Evolutionary conservation across 176 grass and related monocot genomes (phyloP), one percentile per base, ranked within the genome.

Genomic region (Oryza glumipatula): DNA sequence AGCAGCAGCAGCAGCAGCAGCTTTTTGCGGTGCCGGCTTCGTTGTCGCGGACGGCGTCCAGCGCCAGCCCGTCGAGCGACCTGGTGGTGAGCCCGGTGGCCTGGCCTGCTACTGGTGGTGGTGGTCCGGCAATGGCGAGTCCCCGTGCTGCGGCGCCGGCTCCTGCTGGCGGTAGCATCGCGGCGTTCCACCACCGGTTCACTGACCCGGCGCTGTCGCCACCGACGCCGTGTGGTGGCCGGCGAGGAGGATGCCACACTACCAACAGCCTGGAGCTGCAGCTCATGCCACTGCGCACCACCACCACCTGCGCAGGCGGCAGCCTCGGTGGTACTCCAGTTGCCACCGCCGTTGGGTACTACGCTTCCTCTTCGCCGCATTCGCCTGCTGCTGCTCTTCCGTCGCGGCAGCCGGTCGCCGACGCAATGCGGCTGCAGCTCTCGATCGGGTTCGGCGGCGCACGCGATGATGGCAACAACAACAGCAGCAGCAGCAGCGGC

Each of bases 211-310:
- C 26, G 3, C 45, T 51, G 14, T 74, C 81, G 13, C 82, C 86
- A 17, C 76, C 43, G 15, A 12, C 33, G 32, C 76, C 79, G 11
- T 47, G 41, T 23, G 76, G 48, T 23, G 76, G 74, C 32, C 71
- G n/a, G 14, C 36, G 39, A n/a, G 66, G 41, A 24, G 41, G 49
- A 14, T 21, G 33, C 35, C 78, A 36, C 35, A 36, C 33, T 4
- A 35, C 35, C 35, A 5, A 89, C 24, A 89, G 78, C 73, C 74
- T 93, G 12, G 93, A 95, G 84, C 85, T 98, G 32, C 93, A 93
- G 80, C 87, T 98, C 44, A 90, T 98, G 48, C 93, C 95, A 7
- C 84, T 82, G 64, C 86, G 84, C 12, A 71, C 1, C 26, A 26
- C 41, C 21, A 77, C 61, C 77, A 60, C 9, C 72, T 58, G n/a